Conservation (phyloP, 208 protist species). For the Trypanosoma conorhini region DNA sequence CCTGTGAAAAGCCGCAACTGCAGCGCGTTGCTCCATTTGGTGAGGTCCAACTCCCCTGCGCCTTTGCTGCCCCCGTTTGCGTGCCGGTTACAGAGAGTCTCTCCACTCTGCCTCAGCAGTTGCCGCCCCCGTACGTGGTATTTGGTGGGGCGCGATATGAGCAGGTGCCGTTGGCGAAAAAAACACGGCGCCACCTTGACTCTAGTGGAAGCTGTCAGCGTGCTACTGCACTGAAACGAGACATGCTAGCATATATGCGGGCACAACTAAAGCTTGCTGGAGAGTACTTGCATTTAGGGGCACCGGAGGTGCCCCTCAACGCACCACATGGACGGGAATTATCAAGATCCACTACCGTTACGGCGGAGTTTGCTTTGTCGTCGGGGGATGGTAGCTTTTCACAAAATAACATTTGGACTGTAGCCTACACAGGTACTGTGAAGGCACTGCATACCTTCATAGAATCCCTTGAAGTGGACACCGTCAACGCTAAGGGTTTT, state of each 20-base stretch:
- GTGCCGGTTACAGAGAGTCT: slow-evolving; percentile 31
- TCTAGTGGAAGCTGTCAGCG: slow-evolving; percentile 19
- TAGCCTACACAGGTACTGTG: slow-evolving; percentile 64
- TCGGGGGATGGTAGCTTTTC: slow-evolving; percentile 20
- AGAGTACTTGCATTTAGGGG: slow-evolving; percentile 58
- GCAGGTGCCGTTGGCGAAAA: slow-evolving; percentile 19
- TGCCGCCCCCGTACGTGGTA: slow-evolving; percentile 64
- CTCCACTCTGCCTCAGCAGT: slow-evolving; percentile 31
- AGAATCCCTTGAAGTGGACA: slow-evolving; percentile 20
- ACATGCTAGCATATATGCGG: slow-evolving; percentile 50
- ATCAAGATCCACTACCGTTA: not conserved
- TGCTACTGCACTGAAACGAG: slow-evolving; percentile 22
- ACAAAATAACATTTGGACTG: slow-evolving; percentile 62
- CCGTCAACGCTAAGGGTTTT: slow-evolving; percentile 44
- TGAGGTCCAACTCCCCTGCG: slow-evolving; percentile 22
- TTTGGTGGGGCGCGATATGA: slow-evolving; percentile 84
- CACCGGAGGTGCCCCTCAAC: not conserved
- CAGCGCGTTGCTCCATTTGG: slow-evolving; percentile 32
- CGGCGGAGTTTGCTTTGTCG: not conserved
- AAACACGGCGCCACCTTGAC: not conserved
- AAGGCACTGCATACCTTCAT: slow-evolving; percentile 51
- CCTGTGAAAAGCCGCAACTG: not conserved
- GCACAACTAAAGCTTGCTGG: slow-evolving; percentile 79
- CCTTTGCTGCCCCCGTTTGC: slow-evolving; percentile 24
- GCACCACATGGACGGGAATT: not conserved